phyloP scores from a whole-genome alignment of 148 eudicot species.

The Vaccinium vitisidaea region DNA sequence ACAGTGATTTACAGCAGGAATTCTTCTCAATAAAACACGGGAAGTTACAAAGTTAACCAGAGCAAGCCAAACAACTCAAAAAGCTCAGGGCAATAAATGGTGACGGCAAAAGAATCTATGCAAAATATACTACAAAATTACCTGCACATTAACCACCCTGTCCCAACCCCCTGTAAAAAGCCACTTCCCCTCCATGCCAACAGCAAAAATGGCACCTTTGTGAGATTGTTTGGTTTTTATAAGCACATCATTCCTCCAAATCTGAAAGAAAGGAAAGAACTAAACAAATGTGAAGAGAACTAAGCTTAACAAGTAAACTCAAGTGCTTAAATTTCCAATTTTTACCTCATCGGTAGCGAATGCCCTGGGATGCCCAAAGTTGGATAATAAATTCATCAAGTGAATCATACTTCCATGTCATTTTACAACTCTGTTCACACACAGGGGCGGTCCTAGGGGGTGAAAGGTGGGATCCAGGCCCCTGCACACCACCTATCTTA shows the following conservation, averaged over 20 bases:
- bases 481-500: no score
- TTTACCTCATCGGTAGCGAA: neutral
- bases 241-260: constrained; percentile 62
- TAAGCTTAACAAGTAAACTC: neutral
- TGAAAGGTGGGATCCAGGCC: no score
- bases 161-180: constrained; percentile 87
- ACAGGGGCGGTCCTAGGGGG: no score
- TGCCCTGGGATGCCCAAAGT: neutral
- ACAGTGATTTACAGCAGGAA: neutral
- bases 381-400: neutral
- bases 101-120: neutral
- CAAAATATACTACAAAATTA: constrained; percentile 18
- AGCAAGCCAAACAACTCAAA: constrained; percentile 8
- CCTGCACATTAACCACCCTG: constrained; percentile 68
- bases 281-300: neutral
- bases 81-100: neutral
- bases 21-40: neutral
- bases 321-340: neutral
- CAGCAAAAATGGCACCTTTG: constrained; percentile 62
- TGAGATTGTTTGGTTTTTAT: constrained; percentile 45
- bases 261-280: constrained; percentile 37
- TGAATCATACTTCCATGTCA: neutral
- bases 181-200: constrained; percentile 58
- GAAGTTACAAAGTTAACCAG: neutral
- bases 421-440: neutral